A percentile compares a stretch with the other conserved stretches of the same genome.
Evolutionary conservation across 2,329 filamentous ascomycete species (phyloP).

Genomic region (Phoma sp.): DNA sequence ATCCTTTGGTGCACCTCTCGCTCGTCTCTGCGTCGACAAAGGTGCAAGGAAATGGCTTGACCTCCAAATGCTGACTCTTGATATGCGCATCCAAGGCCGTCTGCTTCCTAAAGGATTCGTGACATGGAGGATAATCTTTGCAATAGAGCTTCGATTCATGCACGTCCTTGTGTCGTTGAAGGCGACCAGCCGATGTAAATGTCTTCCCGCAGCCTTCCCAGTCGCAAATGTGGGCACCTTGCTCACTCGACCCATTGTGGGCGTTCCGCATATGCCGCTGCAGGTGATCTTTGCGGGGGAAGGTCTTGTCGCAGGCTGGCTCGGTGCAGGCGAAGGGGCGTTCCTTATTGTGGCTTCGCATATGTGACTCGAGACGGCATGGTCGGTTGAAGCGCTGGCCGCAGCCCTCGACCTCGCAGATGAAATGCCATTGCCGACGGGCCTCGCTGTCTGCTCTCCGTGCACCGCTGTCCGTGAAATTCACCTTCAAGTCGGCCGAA

Average conservation of each 20-base stretch:
- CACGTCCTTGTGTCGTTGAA: constrained; percentile 77
- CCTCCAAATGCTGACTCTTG: constrained; percentile 72
- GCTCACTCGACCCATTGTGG: constrained; percentile 64
- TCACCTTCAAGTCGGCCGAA: constrained; percentile 31
- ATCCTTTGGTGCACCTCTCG: constrained; percentile 68
- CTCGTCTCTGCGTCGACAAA: constrained; percentile 61
- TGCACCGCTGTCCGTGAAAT: constrained; percentile 38
- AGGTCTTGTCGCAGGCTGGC: constrained; percentile 78
- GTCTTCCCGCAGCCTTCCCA: constrained; percentile 76
- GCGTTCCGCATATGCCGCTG: constrained; percentile 83
- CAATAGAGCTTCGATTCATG: constrained; percentile 82
- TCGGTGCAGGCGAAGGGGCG: constrained; percentile 77
- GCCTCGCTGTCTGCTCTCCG: constrained; percentile 41
- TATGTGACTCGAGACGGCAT: constrained; percentile 74
- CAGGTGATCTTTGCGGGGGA: constrained; percentile 84
- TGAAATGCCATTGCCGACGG: constrained; percentile 74
- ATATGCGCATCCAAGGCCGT: constrained; percentile 85
- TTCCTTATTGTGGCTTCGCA: constrained; percentile 84
- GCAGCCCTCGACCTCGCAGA: constrained; percentile 76
- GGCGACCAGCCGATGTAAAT: constrained; percentile 79
- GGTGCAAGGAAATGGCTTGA: constrained; percentile 74
- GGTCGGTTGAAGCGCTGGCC: constrained; percentile 87
- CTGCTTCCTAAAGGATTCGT: constrained; percentile 83
- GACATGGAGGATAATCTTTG: constrained; percentile 71
- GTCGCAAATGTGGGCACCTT: constrained; percentile 74